Conservation (phyloP, 371 early-diverging fungal genomes). For the Actinomucor elegans region DNA sequence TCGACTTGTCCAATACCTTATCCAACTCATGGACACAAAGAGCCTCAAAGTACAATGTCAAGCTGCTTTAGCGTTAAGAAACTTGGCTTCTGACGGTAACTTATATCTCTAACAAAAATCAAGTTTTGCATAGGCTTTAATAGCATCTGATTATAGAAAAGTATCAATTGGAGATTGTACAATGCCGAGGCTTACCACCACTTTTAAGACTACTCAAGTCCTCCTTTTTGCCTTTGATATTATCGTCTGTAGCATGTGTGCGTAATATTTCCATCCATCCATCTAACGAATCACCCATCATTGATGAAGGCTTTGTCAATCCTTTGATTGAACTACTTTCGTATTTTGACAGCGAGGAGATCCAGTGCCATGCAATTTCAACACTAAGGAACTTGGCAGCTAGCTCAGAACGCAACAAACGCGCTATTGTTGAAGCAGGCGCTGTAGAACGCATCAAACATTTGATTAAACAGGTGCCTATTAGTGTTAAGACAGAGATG, state of each 20-base stretch:
- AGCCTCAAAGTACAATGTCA: conserved; percentile 80
- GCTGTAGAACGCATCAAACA: conserved; percentile 74
- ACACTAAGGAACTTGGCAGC: conserved; percentile 88
- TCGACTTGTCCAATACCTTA: conserved; percentile 73
- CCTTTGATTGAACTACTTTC: conserved; percentile 73
- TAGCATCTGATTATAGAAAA: conserved; percentile 73
- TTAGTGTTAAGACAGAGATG: conserved; percentile 81
- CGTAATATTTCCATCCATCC: conserved; percentile 93
- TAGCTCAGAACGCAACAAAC: conserved; percentile 79
- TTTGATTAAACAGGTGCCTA: conserved; percentile 60
- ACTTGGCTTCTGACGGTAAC: conserved; percentile 78
- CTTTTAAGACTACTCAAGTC: conserved; percentile 77
- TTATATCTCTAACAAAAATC: too few relatives aligned
- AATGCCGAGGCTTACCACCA: conserved; percentile 74
- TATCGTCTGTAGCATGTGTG: conserved; percentile 91
- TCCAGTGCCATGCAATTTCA: conserved; percentile 85
- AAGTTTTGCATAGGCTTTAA: too few relatives aligned
- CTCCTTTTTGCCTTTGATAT: conserved; percentile 73
- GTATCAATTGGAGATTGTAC: conserved; percentile 86
- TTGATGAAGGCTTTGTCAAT: conserved; percentile 79
- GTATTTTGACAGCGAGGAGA: conserved; percentile 77
- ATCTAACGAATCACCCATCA: conserved; percentile 82
- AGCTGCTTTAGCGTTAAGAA: conserved; percentile 56
- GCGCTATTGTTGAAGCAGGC: conserved; percentile 77
- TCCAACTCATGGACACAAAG: conserved; percentile 78